Base-by-base conservation (phyloP, 1,284 basidiomycete genomes). In the Lentinus polychrous region DNA sequence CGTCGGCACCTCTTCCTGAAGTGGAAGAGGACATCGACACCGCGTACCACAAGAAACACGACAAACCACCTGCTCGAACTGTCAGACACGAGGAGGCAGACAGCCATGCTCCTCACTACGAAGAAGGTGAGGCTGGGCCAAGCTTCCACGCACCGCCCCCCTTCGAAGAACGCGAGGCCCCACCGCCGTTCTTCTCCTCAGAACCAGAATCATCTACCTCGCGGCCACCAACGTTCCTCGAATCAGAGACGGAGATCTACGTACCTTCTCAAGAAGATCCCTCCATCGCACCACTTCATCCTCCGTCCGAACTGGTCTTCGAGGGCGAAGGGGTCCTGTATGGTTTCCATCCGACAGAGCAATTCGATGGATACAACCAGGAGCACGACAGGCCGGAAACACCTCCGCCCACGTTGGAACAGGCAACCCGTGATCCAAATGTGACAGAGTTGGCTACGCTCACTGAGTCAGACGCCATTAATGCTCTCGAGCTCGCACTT, bases 31-130 rank as follows among this genome's bases (percentile, higher is more conserved):
- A 77, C 40, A 64, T 89, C 23, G 85, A 86, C 53, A 73, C 72
- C 15, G 86, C 83, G 6, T 91, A 91, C 62, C 78, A 78, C 58
- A 91, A 91, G 72, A 91, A 91, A 60, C 87, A 91, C 57, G 88
- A 91, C 58, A 74, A 75, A 6, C 88, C 87, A 11, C 88, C 88
- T 2, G 62, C 73, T 3, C 76, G 71, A 56, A 91, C 87, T 0
- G 75, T 82, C 32, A 71, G 87, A 43, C 65, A 74, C 31, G 85
- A 86, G 47, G 86, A 90, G 45, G 52, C 53, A 4, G 87, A 45
- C 15, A 24, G 15, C 23, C 34, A 90, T 31, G 77, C 73, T 8
- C 86, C 83, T 41, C 70, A 74, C 57, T 86, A 86, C 60, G 76
- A 79, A 31, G 76, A 76, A 54, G 76, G 76, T 54, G 77, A 79